Base-by-base conservation (phyloP, 176 grass and related monocot species). In the Ampelocalamus luodianensis region DNA sequence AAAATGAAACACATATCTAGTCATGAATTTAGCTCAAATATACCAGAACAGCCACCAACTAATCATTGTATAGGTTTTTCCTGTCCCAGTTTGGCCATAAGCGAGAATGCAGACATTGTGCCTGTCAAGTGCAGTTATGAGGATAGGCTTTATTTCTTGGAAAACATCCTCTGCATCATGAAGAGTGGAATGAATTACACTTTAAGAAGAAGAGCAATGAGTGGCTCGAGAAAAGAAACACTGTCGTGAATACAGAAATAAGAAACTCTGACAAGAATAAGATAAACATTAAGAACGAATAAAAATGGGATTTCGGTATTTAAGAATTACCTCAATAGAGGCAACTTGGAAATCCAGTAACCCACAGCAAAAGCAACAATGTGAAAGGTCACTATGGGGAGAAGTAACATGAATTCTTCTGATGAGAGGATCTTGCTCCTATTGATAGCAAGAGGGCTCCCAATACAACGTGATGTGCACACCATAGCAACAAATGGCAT, bases 401-500 rank as follows among this genome's bases (percentile, higher is more conserved):
- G 79, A 86, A 97, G 86, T 71, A 97, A 86, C 67, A 80, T 55
- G 43, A 97, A 77, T 70, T 92, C 95, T 74, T 93, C 72, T 50
- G 86, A 77, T 77, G 92, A 97, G 9, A 97, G 84, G 81, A 97
- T 92, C 56, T 88, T 88, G 74, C 78, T 91, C 89, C 84, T 91
- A 73, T 94, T 97, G 86, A 97, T 97, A 45, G 95, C 87, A 84
- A 97, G 92, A 80, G 95, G 95, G 73, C 95, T 97, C 45, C 95
- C 95, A 74, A 97, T 97, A 54, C 95, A 97, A 27, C 94, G 65
- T 12, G 95, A 94, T 65, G 92, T 97, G 77, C 95, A 97, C 78
- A 86, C 53, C 95, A 97, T 97, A 61, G 92, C 95, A 85, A 97
- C 87, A 82, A 97, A 91, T 49, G 95, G 95, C 95, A 97, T 97